A percentile compares a stretch with the other conserved stretches of the same genome.
Conservation (phyloP, 2,329 filamentous ascomycete genomes). For the Dactylellina haptotyla region DNA sequence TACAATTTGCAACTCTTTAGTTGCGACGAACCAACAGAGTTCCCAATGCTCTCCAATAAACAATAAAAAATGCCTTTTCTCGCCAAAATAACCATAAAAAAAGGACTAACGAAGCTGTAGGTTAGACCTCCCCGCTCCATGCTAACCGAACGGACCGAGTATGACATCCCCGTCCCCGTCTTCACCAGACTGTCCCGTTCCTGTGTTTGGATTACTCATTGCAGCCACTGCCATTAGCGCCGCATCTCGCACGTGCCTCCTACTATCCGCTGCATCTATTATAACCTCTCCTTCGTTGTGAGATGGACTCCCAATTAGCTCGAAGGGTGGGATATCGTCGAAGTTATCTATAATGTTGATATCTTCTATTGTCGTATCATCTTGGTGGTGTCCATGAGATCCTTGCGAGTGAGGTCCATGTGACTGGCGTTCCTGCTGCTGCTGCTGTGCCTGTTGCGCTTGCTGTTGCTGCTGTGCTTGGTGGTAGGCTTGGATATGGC, state of each 20-base stretch:
- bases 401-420: conserved; percentile 18
- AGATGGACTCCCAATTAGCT: conserved; percentile 32
- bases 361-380: conserved; percentile 37
- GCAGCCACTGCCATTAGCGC: conserved; percentile 42
- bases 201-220: conserved; percentile 1
- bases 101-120: too few species aligned
- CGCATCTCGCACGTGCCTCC: conserved; percentile 13
- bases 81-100: too few species aligned
- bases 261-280: conserved; percentile 17
- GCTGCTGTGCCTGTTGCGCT: conserved; percentile 26
- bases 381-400: conserved; percentile 18
- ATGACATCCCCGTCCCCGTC: conserved; percentile 30
- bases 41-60: too few species aligned
- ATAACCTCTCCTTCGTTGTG: conserved; percentile 22
- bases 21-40: too few species aligned
- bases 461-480: conserved; percentile 50
- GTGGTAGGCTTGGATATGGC: conserved; percentile 26
- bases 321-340: conserved; percentile 44
- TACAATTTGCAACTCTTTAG: too few species aligned
- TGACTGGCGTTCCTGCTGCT: conserved; percentile 25
- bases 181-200: conserved; percentile 1
- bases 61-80: too few species aligned
- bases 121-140: background rate
- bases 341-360: conserved; percentile 47
- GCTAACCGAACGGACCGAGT: conserved; percentile 19